phyloP scores from a whole-genome alignment of 1,284 basidiomycete genomes.

The Hymenochaete sp. region DNA sequence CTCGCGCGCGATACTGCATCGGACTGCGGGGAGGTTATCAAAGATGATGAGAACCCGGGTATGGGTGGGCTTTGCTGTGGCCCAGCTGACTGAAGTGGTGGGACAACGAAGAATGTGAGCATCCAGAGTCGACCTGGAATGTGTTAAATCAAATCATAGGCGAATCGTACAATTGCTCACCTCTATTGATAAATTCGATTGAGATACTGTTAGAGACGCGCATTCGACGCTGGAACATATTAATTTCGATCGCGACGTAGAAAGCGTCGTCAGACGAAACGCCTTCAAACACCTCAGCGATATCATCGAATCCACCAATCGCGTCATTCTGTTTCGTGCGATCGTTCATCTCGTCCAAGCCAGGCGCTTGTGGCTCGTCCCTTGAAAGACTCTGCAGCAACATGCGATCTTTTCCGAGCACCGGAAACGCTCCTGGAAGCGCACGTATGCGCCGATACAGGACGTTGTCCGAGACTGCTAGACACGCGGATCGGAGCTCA shows the following conservation, averaged over 20 bases:
- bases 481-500: conserved; percentile 56
- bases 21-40: too few relatives aligned
- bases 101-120: conserved; percentile 41
- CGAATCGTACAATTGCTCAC: conserved; percentile 29
- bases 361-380: background rate
- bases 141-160: background rate
- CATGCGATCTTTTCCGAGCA: conserved; percentile 48
- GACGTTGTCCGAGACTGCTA: conserved; percentile 50
- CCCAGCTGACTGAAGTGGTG: conserved; percentile 10
- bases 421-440: conserved; percentile 38
- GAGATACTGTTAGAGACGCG: conserved; percentile 44
- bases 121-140: conserved; percentile 53
- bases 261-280: conserved; percentile 32
- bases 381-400: conserved; percentile 30
- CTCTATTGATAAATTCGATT: conserved; percentile 61
- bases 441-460: conserved; percentile 54
- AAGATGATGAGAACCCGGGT: background rate
- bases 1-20: too few relatives aligned
- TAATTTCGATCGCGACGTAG: conserved; percentile 42
- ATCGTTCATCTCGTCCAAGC: background rate
- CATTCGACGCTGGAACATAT: conserved; percentile 63
- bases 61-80: background rate
- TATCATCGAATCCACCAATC: conserved; percentile 1
- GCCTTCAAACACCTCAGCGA: conserved; percentile 36
- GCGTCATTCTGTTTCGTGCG: background rate